phyloP scores from a whole-genome alignment of 2,329 filamentous ascomycete species.

The Talaromyces pinophilus region DNA sequence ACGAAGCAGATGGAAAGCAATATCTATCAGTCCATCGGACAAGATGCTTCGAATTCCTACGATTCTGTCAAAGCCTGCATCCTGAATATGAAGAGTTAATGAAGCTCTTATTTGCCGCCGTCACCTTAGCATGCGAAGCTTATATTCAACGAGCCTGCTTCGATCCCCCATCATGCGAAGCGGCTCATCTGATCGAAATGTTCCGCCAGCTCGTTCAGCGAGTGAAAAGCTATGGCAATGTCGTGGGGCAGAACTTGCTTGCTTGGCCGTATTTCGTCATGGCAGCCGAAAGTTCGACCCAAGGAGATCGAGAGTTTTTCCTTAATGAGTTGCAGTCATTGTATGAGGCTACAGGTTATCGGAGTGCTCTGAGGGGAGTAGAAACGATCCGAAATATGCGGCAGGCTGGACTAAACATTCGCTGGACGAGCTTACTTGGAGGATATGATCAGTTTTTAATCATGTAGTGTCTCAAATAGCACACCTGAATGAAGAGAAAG shows the following conservation, averaged over 20 bases:
- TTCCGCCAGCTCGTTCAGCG: background rate
- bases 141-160: background rate
- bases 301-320: background rate
- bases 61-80: background rate
- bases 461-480: background rate
- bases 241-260: background rate
- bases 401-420: background rate
- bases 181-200: background rate
- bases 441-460: constrained; percentile 4
- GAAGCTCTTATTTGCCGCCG: background rate
- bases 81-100: constrained; percentile 2
- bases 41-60: constrained; percentile 5
- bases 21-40: background rate
- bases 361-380: background rate
- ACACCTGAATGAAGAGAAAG: too few species aligned
- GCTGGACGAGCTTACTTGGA: background rate
- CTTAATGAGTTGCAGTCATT: background rate
- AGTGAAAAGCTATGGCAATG: background rate
- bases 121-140: background rate
- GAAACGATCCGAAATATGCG: background rate
- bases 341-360: background rate
- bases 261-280: background rate
- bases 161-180: background rate
- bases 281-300: background rate
- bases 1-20: background rate